Percentiles rank a stretch among this genome's conserved stretches.
phyloP scores from a whole-genome alignment of 2,329 filamentous ascomycete species.

The Shiraia sp. region DNA sequence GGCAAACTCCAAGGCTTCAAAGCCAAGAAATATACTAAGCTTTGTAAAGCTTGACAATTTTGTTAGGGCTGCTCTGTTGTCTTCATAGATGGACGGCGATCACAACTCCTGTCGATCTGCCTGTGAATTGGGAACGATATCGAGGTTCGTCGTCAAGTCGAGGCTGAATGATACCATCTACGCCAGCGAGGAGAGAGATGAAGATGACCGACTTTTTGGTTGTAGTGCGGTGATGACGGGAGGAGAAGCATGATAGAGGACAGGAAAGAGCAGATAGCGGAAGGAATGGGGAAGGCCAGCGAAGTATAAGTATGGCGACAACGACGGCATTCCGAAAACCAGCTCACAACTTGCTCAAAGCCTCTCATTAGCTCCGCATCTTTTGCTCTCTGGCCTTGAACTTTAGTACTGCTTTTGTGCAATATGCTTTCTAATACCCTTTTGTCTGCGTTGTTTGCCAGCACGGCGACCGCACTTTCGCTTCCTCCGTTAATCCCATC shows the following conservation, averaged over 20 bases:
- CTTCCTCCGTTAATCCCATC: constrained; percentile 61
- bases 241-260: not conserved
- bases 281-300: not conserved
- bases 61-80: too few relatives aligned
- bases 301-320: constrained; percentile 25
- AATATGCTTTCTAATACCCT: constrained; percentile 28
- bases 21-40: constrained; percentile 5
- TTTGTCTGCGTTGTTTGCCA: constrained; percentile 22
- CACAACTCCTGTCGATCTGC: constrained; percentile 22
- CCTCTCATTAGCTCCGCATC: constrained; percentile 18
- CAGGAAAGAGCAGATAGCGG: not conserved
- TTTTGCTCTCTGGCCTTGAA: constrained; percentile 3
- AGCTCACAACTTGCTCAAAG: constrained; percentile 35
- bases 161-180: constrained; percentile 21
- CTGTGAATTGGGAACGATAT: constrained; percentile 10
- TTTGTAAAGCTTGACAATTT: too few relatives aligned
- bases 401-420: constrained; percentile 6
- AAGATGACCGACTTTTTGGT: constrained; percentile 12
- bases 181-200: constrained; percentile 17
- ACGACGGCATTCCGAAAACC: constrained; percentile 13
- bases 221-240: constrained; percentile 1
- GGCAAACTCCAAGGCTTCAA: not conserved
- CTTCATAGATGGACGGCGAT: too few relatives aligned
- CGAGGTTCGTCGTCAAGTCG: constrained; percentile 26
- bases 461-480: constrained; percentile 32